These are phyloP conservation scores for Pulveroboletus sp. DNA, from an alignment of 768 basidiomycete species.

Conservation along the genomic window DNA sequence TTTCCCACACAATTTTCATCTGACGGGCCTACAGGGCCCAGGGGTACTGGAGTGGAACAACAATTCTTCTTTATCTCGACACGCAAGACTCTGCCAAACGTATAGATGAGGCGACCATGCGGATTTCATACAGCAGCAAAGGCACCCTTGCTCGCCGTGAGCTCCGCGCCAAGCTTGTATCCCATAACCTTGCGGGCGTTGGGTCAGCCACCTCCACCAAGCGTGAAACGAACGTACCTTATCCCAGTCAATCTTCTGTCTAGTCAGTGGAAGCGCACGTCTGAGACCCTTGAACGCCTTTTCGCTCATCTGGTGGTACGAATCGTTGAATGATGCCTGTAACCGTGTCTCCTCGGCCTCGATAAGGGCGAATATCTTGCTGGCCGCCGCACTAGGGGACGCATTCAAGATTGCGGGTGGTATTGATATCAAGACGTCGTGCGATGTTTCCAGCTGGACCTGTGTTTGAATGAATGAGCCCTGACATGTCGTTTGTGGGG, in stretches of 20 bases:
- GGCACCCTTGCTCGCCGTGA: slow-evolving; percentile 61
- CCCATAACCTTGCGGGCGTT: slow-evolving; percentile 41
- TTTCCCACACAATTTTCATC: too few relatives aligned
- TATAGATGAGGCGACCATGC: neutral
- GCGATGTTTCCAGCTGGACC: slow-evolving; percentile 87
- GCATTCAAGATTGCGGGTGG: slow-evolving; percentile 56
- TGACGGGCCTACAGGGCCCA: too few relatives aligned
- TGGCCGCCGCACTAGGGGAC: slow-evolving; percentile 50
- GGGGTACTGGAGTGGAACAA: too few relatives aligned
- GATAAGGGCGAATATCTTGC: slow-evolving; percentile 77
- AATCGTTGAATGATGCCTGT: slow-evolving; percentile 74
- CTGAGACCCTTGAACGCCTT: slow-evolving; percentile 91
- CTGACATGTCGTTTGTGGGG: neutral
- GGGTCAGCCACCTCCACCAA: neutral
- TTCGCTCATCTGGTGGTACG: slow-evolving; percentile 88
- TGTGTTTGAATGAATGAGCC: slow-evolving; percentile 28
- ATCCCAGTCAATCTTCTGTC: slow-evolving; percentile 96
- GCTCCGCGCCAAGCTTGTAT: slow-evolving; percentile 75
- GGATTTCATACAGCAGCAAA: slow-evolving; percentile 33
- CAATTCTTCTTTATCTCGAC: slow-evolving; percentile 8
- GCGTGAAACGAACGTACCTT: slow-evolving; percentile 47
- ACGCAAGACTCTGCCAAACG: neutral
- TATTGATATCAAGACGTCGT: slow-evolving; percentile 61
- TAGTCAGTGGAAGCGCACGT: slow-evolving; percentile 86
- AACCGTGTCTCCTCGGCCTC: slow-evolving; percentile 78